Percentiles rank a stretch among this genome's conserved stretches.
Evolutionary conservation across 2,329 filamentous ascomycete genomes (phyloP).

Genomic region (Aspergillus neoniger): DNA sequence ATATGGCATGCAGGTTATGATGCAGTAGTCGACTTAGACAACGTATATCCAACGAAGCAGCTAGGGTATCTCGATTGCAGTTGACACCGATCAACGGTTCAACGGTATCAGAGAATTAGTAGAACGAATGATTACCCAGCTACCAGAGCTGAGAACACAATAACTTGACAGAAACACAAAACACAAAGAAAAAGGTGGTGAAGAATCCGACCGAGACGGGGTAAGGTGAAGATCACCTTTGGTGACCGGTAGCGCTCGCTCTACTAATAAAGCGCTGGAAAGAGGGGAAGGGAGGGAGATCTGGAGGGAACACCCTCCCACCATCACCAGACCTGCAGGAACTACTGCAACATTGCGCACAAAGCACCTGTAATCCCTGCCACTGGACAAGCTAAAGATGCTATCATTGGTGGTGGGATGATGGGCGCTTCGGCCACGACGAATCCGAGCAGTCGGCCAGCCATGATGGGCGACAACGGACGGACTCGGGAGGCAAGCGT

Average conservation of each 20-base stretch:
- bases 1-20: slow-evolving; percentile 19
- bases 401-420: slow-evolving; percentile 21
- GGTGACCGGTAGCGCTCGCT: slow-evolving; percentile 25
- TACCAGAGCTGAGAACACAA: slow-evolving; percentile 38
- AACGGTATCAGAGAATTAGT: slow-evolving; percentile 23
- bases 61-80: slow-evolving; percentile 31
- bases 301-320: slow-evolving; percentile 18
- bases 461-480: slow-evolving; percentile 13
- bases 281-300: slow-evolving; percentile 17
- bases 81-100: slow-evolving; percentile 39
- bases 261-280: slow-evolving; percentile 31
- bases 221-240: slow-evolving; percentile 24
- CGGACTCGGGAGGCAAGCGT: slow-evolving; percentile 4
- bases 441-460: not conserved
- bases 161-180: slow-evolving; percentile 22
- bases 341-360: slow-evolving; percentile 39
- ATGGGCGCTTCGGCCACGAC: slow-evolving; percentile 23
- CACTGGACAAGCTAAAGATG: slow-evolving; percentile 9
- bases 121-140: slow-evolving; percentile 31
- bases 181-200: slow-evolving; percentile 27
- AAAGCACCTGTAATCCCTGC: slow-evolving; percentile 18
- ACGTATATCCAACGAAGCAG: not conserved
- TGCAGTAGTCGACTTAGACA: slow-evolving; percentile 9
- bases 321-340: slow-evolving; percentile 26
- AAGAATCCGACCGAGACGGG: slow-evolving; percentile 19